Percentiles rank a stretch among this genome's conserved stretches.
Evolutionary conservation across 139 green algal genomes (phyloP).

Genomic region (Tetratostichococcus sp.): DNA sequence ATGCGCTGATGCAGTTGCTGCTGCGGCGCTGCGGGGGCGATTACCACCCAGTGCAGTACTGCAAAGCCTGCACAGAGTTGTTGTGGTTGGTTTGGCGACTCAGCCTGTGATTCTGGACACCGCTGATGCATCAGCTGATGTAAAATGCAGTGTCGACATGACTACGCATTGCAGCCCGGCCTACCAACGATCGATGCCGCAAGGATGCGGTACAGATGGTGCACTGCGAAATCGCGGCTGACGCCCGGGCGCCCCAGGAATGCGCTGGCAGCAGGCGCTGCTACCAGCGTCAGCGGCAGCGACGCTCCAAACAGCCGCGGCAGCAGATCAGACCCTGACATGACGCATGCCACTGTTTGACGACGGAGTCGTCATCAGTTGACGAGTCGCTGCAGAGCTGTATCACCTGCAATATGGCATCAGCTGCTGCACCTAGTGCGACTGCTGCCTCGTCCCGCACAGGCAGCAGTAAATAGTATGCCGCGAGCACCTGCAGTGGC

Average conservation of each 20-base stretch:
- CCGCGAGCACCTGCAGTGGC: not conserved
- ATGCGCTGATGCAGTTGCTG: not conserved
- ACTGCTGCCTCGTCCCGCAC: not conserved
- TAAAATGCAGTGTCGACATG: not conserved
- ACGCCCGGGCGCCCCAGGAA: not conserved
- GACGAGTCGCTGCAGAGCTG: too few species aligned
- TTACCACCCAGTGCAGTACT: not conserved
- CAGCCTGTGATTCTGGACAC: too few species aligned
- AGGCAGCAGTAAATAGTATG: not conserved
- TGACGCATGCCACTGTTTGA: too few species aligned
- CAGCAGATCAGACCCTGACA: not conserved
- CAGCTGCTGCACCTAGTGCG: not conserved
- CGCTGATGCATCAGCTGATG: not conserved
- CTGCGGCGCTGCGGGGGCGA: not conserved
- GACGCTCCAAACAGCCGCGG: not conserved
- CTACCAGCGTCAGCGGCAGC: not conserved
- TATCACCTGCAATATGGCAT: too few species aligned
- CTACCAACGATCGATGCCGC: not conserved
- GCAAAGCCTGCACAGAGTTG: slow-evolving; percentile 1
- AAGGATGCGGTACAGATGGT: not conserved
- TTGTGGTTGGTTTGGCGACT: too few species aligned
- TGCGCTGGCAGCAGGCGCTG: not conserved
- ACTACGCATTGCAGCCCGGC: not conserved
- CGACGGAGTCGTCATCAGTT: too few species aligned
- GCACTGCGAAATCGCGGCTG: not conserved